Conservation (phyloP, 306 rosid genomes). For the Macrotyloma uniflorum region DNA sequence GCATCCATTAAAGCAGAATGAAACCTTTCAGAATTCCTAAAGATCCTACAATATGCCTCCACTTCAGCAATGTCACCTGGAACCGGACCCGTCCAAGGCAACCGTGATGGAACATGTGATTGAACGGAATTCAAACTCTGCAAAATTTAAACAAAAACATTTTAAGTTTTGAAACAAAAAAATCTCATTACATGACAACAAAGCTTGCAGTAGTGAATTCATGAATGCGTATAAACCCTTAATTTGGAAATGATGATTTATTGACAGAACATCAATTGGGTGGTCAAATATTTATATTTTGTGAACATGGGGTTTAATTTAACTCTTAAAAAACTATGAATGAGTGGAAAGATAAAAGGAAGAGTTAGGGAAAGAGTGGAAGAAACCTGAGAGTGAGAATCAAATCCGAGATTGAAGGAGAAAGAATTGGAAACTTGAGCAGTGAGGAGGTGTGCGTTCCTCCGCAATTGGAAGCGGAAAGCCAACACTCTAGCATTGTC, state of each 20-base stretch:
- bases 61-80: slow-evolving; percentile 98
- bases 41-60: slow-evolving; percentile 94
- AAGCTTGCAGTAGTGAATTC: slow-evolving; percentile 20
- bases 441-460: slow-evolving; percentile 42
- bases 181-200: slow-evolving; percentile 18
- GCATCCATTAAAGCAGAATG: slow-evolving; percentile 79
- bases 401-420: slow-evolving; percentile 58
- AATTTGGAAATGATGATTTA: not conserved
- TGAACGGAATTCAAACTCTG: slow-evolving; percentile 51
- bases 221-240: not conserved
- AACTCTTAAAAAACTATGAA: not conserved
- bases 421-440: slow-evolving; percentile 67
- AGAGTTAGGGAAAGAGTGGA: slow-evolving; percentile 10
- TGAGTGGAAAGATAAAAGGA: not conserved
- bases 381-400: slow-evolving; percentile 75
- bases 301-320: not conserved
- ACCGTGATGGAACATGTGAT: slow-evolving; percentile 51
- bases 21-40: slow-evolving; percentile 74
- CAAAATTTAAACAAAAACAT: slow-evolving; percentile 29
- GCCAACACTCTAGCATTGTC: slow-evolving; percentile 41
- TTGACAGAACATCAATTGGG: not conserved
- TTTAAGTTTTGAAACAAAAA: not conserved
- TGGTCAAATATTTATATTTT: not conserved
- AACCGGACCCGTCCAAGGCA: slow-evolving; percentile 79
- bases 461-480: slow-evolving; percentile 41